Evolutionary conservation across 2,329 filamentous ascomycete genomes (phyloP).

Genomic region (Colletotrichum orbiculare): DNA sequence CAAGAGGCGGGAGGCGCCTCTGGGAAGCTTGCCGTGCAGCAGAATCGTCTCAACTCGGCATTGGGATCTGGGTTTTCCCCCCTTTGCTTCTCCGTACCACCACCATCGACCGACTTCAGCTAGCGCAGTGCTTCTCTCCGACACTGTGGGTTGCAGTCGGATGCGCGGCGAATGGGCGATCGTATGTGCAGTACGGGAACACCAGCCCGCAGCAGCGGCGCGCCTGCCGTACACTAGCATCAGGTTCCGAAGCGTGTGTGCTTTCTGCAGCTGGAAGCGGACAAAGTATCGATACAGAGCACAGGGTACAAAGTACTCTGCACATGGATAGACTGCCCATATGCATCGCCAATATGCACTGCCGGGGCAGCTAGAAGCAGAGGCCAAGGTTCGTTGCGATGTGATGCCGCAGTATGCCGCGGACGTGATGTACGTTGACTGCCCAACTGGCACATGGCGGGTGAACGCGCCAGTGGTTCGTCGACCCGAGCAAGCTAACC

Average conservation of each 20-base stretch:
- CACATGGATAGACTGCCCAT: no score
- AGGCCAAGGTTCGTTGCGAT: neutral
- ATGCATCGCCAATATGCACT: no score
- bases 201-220: conserved; percentile 14
- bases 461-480: conserved; percentile 14
- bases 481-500: conserved; percentile 26
- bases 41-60: conserved; percentile 32
- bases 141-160: conserved; percentile 25
- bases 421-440: no score
- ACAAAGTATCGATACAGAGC: no score
- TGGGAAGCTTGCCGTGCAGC: conserved; percentile 16
- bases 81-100: neutral
- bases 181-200: conserved; percentile 27
- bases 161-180: conserved; percentile 32
- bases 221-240: conserved; percentile 1
- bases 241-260: neutral
- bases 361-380: no score
- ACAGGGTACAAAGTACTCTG: no score
- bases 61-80: conserved; percentile 23
- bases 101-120: neutral
- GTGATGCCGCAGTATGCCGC: neutral
- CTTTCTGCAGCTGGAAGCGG: no score
- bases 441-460: neutral
- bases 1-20: conserved; percentile 32
- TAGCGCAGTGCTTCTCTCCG: neutral